Base-by-base conservation (phyloP, 768 basidiomycete genomes). In the Sporobolomyces roseus region DNA sequence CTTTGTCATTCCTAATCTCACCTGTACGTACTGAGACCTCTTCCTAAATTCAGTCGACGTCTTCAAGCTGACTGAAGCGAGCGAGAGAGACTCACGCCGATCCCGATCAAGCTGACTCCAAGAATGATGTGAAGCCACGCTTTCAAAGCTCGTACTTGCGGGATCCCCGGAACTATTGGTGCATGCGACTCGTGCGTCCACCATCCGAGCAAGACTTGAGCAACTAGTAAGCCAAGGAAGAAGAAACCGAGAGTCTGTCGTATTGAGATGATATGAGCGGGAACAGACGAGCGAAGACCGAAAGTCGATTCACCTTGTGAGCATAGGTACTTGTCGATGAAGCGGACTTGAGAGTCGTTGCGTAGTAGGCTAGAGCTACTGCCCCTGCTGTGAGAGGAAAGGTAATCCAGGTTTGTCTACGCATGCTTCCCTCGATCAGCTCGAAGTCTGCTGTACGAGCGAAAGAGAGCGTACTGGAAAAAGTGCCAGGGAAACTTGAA, bases 401-500 rank as follows among this genome's bases (percentile, higher is more conserved):
- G 2, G 46, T 38, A 14, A 69, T 12, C 45, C 50, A 51, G 2
- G 43, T 54, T 25, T 68, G 67, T 25, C 67, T 68, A 38, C 30
- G 0, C 0, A 23, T 54, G 32, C 30, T 35, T 33, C 21, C 51
- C 25, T 27, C 32, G 27, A 30, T 21, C 27, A 52, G 14, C 38
- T 9, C 10, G 38, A 12, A 46, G 10, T 16, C 19, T 46, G 12
- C 19, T 7, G 8, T 7, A 46, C 25, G 27, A 50, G 49, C 21
- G 27, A 50, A 25, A 12, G n/a, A 9, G 16, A 35, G 46, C 61
- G 4, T 23, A 59, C 63, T 61, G 33, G 7, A n/a, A 13, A 23
- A 69, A 69, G 27, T 69, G 68, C 52, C 64, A 65, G 23, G 64
- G 60, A 13, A 65, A 66, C 12, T 52, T 49, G 6, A 46, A 27